Percentiles rank a stretch among this genome's conserved stretches.
Conservation (phyloP, 768 basidiomycete species). For the Hericium coralloides region DNA sequence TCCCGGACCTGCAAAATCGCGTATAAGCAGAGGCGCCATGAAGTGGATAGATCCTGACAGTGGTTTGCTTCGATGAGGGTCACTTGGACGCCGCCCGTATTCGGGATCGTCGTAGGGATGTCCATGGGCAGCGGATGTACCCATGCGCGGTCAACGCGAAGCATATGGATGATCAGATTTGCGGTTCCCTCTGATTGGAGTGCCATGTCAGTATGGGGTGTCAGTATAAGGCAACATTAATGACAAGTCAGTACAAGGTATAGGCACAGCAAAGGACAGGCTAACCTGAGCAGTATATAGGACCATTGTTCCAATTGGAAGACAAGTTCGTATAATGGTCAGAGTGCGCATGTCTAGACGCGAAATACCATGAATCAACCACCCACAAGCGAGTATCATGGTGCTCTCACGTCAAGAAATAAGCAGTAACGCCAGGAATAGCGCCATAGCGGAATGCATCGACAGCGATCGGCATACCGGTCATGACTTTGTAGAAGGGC, state of each 20-base stretch:
- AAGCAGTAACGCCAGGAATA: conserved; percentile 84
- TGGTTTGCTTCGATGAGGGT: conserved; percentile 98
- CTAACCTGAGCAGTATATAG: conserved; percentile 85
- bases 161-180: conserved; percentile 85
- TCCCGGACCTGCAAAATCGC: conserved; percentile 49
- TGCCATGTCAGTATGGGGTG: not conserved
- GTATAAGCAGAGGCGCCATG: not conserved
- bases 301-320: conserved; percentile 80
- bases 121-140: conserved; percentile 83
- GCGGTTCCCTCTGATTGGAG: conserved; percentile 58
- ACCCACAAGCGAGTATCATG: no score
- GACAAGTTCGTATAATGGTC: conserved; percentile 94
- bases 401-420: conserved; percentile 72
- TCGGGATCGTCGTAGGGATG: conserved; percentile 59
- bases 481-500: conserved; percentile 92
- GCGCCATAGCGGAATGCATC: conserved; percentile 94
- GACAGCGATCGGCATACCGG: conserved; percentile 97
- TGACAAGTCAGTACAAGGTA: not conserved
- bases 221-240: not conserved
- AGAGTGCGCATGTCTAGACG: conserved; percentile 83
- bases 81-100: conserved; percentile 79
- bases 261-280: not conserved
- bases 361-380: no score
- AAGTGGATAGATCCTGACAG: conserved; percentile 35
- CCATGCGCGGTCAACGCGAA: conserved; percentile 84